phyloP scores from a whole-genome alignment of 176 grass and related monocot genomes.

The Paspalum vaginatum region DNA sequence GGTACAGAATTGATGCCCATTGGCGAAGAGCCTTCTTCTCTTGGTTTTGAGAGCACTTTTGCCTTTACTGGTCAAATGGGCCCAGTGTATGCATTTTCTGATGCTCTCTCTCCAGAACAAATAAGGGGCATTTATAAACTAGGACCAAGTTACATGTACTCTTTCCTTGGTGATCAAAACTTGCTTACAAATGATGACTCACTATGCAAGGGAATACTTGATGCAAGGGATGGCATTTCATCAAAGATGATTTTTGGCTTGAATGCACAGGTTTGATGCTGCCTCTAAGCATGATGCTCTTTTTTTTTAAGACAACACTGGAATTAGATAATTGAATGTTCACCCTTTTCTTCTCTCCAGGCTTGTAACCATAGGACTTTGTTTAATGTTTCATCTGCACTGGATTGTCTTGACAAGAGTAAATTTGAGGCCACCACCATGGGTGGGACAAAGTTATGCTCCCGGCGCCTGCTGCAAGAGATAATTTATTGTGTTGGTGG shows the following conservation, averaged over 20 bases:
- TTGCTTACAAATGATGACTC: slow-evolving; percentile 76
- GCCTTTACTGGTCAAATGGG: slow-evolving; percentile 96
- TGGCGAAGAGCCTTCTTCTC: slow-evolving; percentile 72
- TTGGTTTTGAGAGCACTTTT: slow-evolving; percentile 79
- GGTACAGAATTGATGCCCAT: slow-evolving; percentile 84
- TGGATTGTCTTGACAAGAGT: slow-evolving; percentile 79
- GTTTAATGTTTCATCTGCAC: slow-evolving; percentile 81
- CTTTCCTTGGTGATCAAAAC: slow-evolving; percentile 88
- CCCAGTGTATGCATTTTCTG: slow-evolving; percentile 86
- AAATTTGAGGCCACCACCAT: slow-evolving; percentile 80
- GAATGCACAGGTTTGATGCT: slow-evolving; percentile 76
- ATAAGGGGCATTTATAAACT: slow-evolving; percentile 89
- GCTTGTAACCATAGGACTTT: slow-evolving; percentile 76
- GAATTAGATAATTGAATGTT: slow-evolving; percentile 31
- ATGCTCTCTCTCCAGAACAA: slow-evolving; percentile 91
- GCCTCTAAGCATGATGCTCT: slow-evolving; percentile 31
- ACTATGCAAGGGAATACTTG: slow-evolving; percentile 75
- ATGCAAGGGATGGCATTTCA: slow-evolving; percentile 86
- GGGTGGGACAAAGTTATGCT: slow-evolving; percentile 87
- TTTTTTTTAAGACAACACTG: slow-evolving; percentile 36
- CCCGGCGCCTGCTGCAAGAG: slow-evolving; percentile 80
- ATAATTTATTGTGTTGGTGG: slow-evolving; percentile 99
- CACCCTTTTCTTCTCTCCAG: slow-evolving; percentile 57
- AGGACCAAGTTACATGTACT: slow-evolving; percentile 99
- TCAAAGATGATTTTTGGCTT: slow-evolving; percentile 97